Conservation (phyloP, 163 green algal species). For the Chloroidium sp. region DNA sequence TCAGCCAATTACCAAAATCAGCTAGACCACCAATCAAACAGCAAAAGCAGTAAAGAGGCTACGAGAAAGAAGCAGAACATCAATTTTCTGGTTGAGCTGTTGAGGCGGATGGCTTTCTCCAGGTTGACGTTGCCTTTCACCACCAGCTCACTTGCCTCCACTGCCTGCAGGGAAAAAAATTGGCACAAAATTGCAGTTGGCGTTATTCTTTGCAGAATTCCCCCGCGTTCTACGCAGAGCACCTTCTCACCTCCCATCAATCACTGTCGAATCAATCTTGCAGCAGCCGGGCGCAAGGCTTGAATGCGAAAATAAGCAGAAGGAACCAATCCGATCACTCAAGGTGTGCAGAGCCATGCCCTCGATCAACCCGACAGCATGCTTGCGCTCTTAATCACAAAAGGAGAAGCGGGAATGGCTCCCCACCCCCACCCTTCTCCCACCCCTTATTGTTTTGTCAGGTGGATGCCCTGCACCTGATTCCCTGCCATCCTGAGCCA, state of each 20-base stretch:
- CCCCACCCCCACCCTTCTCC: no score
- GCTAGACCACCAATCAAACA: conserved; percentile 67
- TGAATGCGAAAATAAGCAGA: not conserved
- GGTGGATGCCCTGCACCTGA: not conserved
- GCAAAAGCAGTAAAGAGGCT: conserved; percentile 47
- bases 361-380: no score
- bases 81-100: conserved; percentile 36
- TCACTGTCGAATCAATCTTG: not conserved
- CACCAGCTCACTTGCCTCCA: conserved; percentile 42
- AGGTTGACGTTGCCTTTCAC: conserved; percentile 59
- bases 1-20: conserved; percentile 6
- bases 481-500: not conserved
- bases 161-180: conserved; percentile 22
- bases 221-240: not conserved
- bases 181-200: no score
- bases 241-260: not conserved
- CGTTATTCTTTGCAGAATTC: no score
- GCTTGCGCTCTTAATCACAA: no score
- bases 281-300: not conserved
- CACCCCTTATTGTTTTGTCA: not conserved
- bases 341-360: no score
- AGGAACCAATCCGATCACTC: not conserved
- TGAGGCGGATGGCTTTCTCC: conserved; percentile 55
- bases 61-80: conserved; percentile 53
- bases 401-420: no score